Percentiles rank a stretch among this genome's conserved stretches.
Evolutionary conservation across 2,329 filamentous ascomycete genomes (phyloP).

Genomic region (Aspergillus persii): DNA sequence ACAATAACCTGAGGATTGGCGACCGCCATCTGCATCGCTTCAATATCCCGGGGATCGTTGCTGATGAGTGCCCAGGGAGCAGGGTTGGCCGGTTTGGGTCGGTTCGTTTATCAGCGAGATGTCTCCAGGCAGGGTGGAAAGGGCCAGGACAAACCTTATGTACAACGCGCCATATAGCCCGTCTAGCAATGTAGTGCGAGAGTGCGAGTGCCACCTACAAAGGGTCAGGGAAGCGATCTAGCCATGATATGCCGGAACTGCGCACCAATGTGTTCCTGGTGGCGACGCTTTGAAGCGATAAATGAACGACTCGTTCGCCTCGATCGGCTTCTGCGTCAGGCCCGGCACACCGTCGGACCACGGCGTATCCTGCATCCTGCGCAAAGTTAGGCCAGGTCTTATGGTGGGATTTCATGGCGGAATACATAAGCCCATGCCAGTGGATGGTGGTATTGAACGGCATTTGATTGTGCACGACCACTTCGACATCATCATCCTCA

Average conservation of each 20-base stretch:
- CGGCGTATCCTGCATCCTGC: conserved; percentile 41
- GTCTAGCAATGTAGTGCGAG: neutral
- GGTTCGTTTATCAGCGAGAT: neutral
- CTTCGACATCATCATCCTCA: conserved; percentile 29
- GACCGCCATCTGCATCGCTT: neutral
- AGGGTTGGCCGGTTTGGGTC: neutral
- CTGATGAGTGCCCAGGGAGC: neutral
- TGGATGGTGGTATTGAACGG: conserved; percentile 31
- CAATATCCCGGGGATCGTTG: neutral
- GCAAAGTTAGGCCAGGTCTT: neutral
- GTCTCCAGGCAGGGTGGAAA: neutral
- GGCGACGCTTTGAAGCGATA: conserved; percentile 53
- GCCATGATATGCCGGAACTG: neutral
- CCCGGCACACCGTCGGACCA: conserved; percentile 63
- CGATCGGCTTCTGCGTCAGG: conserved; percentile 54
- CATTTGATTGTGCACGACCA: conserved; percentile 28
- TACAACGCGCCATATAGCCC: neutral
- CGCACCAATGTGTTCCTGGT: neutral
- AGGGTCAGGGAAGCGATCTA: neutral
- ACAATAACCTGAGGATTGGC: neutral
- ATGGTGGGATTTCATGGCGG: neutral
- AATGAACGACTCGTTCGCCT: conserved; percentile 48
- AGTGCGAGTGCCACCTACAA: neutral
- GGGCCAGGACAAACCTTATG: neutral
- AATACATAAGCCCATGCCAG: conserved; percentile 25